These are phyloP conservation scores for Phytopythium litorale DNA, from an alignment of 352 stramenopile species.

Conservation along the genomic window DNA sequence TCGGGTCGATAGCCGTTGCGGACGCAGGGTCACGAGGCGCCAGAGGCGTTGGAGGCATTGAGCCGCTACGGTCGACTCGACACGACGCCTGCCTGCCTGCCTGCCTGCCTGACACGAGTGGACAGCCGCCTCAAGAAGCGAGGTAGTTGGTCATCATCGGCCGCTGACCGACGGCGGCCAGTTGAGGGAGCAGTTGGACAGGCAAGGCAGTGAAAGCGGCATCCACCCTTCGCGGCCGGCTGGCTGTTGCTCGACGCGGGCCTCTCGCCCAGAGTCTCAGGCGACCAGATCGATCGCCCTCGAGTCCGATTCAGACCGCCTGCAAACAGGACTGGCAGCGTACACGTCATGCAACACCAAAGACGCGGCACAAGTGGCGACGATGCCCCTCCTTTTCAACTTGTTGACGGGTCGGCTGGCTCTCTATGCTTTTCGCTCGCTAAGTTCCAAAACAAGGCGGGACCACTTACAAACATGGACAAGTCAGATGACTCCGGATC, in stretches of 20 bases:
- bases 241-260: too few species aligned
- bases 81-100: too few species aligned
- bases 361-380: neutral
- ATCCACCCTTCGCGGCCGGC: too few species aligned
- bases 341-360: constrained; percentile 2
- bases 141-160: too few species aligned
- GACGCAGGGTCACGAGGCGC: neutral
- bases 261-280: too few species aligned
- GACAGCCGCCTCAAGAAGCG: too few species aligned
- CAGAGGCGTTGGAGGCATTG: neutral
- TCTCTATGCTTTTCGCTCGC: neutral
- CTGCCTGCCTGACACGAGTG: too few species aligned
- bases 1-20: neutral
- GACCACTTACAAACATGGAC: neutral
- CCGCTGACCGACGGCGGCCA: too few species aligned
- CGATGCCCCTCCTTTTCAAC: neutral
- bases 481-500: neutral
- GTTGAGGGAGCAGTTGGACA: too few species aligned
- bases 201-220: too few species aligned
- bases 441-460: neutral
- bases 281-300: neutral
- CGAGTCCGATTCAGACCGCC: neutral
- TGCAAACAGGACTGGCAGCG: neutral
- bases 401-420: neutral
- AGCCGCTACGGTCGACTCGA: too few species aligned